A percentile compares a stretch with the other conserved stretches of the same genome.
phyloP scores from a whole-genome alignment of 331 rosid species.

The Pyrus hybrid region DNA sequence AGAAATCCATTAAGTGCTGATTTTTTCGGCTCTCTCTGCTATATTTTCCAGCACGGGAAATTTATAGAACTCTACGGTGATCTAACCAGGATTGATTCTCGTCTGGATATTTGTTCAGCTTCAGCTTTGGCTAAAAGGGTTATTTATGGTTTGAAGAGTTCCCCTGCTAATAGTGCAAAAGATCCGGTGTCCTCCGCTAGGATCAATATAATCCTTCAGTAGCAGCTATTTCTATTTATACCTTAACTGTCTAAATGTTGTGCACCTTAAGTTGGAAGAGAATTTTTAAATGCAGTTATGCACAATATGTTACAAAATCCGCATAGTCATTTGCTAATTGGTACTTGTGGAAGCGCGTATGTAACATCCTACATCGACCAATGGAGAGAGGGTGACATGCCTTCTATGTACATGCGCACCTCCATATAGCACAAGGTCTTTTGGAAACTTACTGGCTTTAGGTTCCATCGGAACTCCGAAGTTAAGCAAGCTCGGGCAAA shows the following conservation, averaged over 20 bases:
- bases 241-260: background rate
- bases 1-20: conserved; percentile 36
- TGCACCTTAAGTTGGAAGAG: no score
- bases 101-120: conserved; percentile 68
- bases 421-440: no score
- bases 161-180: conserved; percentile 20
- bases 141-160: conserved; percentile 40
- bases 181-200: conserved; percentile 54
- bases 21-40: conserved; percentile 58
- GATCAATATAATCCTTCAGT: conserved; percentile 74
- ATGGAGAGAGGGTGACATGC: no score
- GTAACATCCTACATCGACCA: no score
- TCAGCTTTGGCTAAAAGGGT: conserved; percentile 57
- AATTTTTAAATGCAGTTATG: no score
- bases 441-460: no score
- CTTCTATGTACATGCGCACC: no score
- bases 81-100: conserved; percentile 79
- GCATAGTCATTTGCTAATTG: background rate
- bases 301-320: no score
- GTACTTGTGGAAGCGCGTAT: no score
- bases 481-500: no score
- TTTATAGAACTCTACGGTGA: conserved; percentile 50
- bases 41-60: conserved; percentile 64
- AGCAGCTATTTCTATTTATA: conserved; percentile 53
- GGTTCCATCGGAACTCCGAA: no score